Percentiles rank a stretch among this genome's conserved stretches.
Conservation (phyloP, 495 filamentous ascomycete genomes). For the Astrothelium subdiscretum region DNA sequence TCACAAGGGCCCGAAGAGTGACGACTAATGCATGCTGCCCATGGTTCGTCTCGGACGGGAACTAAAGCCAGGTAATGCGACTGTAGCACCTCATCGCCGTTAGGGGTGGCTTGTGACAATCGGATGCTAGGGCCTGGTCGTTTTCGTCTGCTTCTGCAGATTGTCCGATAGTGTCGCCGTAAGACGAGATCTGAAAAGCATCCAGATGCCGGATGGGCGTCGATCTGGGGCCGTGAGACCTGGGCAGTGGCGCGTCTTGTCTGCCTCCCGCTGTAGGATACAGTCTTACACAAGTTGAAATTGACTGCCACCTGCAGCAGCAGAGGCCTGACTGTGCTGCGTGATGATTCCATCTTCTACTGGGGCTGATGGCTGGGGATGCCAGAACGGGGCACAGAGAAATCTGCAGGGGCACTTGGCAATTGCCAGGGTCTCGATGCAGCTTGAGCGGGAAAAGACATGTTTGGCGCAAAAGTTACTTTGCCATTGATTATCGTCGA, state of each 20-base stretch:
- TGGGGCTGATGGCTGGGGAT: neutral
- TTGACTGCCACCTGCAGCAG: neutral
- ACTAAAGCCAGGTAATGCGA: neutral
- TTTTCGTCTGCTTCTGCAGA: neutral
- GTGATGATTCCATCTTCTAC: neutral
- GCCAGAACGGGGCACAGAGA: neutral
- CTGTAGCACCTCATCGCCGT: neutral
- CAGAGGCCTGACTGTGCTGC: neutral
- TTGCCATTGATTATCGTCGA: neutral
- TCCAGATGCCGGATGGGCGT: no score
- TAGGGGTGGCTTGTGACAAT: neutral
- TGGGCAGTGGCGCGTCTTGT: no score
- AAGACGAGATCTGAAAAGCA: neutral
- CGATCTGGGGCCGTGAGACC: no score
- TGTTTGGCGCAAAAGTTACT: neutral
- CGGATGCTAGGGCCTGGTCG: neutral
- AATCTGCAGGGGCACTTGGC: neutral
- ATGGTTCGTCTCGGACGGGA: neutral
- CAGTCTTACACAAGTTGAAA: neutral
- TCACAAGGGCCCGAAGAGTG: neutral
- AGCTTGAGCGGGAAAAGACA: neutral
- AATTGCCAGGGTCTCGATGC: neutral
- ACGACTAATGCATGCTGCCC: neutral
- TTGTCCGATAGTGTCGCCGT: neutral
- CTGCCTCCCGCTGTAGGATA: no score